A percentile compares a stretch with the other conserved stretches of the same genome.
Evolutionary conservation across 306 rosid genomes (phyloP).

Genomic region (Vigna mungo): DNA sequence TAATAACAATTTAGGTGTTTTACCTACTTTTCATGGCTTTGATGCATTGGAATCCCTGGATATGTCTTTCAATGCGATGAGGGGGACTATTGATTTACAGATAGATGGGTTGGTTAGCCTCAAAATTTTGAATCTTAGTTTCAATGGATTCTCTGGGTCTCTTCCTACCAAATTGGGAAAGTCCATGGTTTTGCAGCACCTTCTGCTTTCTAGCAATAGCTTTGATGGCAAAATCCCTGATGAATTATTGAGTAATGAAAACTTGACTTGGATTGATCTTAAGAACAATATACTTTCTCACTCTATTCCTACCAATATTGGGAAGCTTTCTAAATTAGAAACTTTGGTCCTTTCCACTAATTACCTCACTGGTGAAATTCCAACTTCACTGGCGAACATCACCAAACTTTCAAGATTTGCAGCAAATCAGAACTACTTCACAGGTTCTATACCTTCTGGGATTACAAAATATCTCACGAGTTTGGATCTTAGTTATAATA

Average conservation of each 20-base stretch:
- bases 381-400: slow-evolving; percentile 50
- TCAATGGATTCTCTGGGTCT: slow-evolving; percentile 39
- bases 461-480: slow-evolving; percentile 54
- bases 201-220: slow-evolving; percentile 50
- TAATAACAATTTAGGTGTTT: slow-evolving; percentile 52
- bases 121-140: slow-evolving; percentile 56
- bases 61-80: slow-evolving; percentile 52
- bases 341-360: slow-evolving; percentile 70
- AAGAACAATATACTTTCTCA: slow-evolving; percentile 43
- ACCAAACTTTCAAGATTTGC: slow-evolving; percentile 66
- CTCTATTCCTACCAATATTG: slow-evolving; percentile 55
- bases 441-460: slow-evolving; percentile 58
- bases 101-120: slow-evolving; percentile 63
- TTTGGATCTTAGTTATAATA: slow-evolving; percentile 77
- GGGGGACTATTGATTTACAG: slow-evolving; percentile 45
- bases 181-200: slow-evolving; percentile 58
- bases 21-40: slow-evolving; percentile 73
- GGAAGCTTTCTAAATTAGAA: slow-evolving; percentile 62
- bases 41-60: slow-evolving; percentile 63
- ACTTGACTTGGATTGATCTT: slow-evolving; percentile 65
- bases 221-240: slow-evolving; percentile 62
- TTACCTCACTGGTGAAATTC: slow-evolving; percentile 54
- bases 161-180: slow-evolving; percentile 67
- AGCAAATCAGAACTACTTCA: slow-evolving; percentile 60
- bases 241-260: slow-evolving; percentile 46